A percentile compares a stretch with the other conserved stretches of the same genome.
phyloP scores from a whole-genome alignment of 257 asterid species.

The Paraleonurus japonicus region DNA sequence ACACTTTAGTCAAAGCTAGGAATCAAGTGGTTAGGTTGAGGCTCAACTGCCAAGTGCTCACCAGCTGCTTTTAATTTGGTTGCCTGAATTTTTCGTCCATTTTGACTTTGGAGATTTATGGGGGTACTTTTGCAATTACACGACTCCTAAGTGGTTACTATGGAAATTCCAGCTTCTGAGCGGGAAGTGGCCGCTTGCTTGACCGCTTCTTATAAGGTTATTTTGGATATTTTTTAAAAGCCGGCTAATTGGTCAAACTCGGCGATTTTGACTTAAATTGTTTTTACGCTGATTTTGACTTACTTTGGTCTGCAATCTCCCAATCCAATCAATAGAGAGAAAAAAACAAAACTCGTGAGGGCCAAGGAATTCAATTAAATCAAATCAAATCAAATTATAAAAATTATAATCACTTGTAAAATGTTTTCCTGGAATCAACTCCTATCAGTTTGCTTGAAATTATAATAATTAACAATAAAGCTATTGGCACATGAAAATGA shows the following conservation, averaged over 20 bases:
- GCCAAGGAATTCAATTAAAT: no score
- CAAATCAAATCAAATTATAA: no score
- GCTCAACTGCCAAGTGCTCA: background rate
- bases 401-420: no score
- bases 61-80: background rate
- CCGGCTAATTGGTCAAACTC: conserved; percentile 14
- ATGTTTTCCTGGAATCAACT: no score
- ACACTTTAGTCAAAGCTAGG: background rate
- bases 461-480: no score
- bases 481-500: no score
- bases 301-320: background rate
- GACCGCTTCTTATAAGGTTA: background rate
- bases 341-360: no score
- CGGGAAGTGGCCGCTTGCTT: background rate
- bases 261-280: conserved; percentile 3
- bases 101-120: background rate
- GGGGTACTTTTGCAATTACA: conserved; percentile 11
- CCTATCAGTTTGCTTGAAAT: no score
- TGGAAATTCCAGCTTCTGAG: background rate
- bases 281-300: background rate
- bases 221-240: background rate
- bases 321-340: background rate
- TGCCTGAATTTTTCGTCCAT: background rate
- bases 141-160: background rate
- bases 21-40: background rate